Base-by-base conservation (phyloP, 2,329 filamentous ascomycete genomes). In the Arthroderma sp. region DNA sequence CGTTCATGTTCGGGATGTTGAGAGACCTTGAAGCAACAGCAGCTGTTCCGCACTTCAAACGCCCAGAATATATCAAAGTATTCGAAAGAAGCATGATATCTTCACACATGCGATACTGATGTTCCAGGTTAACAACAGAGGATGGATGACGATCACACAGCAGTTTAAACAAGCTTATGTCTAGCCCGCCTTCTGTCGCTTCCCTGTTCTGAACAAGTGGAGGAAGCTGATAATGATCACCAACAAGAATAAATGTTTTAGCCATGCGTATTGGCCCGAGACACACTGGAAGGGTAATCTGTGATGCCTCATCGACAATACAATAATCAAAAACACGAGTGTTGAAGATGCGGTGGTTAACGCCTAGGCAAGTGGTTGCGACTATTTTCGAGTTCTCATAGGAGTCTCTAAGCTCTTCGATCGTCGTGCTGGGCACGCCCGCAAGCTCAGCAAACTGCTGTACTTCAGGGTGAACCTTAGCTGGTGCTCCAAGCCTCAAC, bases 71-170 rank as follows among this genome's bases (percentile, higher is more conserved):
- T 55, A 98, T 95, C 45, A 98, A 74, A 1, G 77, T 83, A 62
- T 95, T 98, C 50, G 86, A 93, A 9, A 98, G 74, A 2, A 81
- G 75, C 89, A 96, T 96, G 49, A 98, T 84, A 49, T 98, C 91
- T 53, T 91, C 84, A 56, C 86, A 94, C 91, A 98, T 98, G 49
- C 91, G 85, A 60, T 98, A 98, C 60, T 98, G 91, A 57, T 95
- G 87, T 55, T 91, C 87, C 1, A 98, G 75, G 50, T 84, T 94
- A 49, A 93, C 85, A 2, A 98, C 88, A 1, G 87, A 87, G 39
- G 78, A 70, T 0, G 91, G 88, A 50, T 96, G 88, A 0, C 77
- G 75, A 56, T 96, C 91, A 1, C 87, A 95, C 8, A 98, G 75
- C 3, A 91, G 73, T 60, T 94, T 94, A 73, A 98, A 98, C 42